These are phyloP conservation scores for Pleurotus tuber-regium DNA, from an alignment of 768 basidiomycete species.

Conservation along the genomic window DNA sequence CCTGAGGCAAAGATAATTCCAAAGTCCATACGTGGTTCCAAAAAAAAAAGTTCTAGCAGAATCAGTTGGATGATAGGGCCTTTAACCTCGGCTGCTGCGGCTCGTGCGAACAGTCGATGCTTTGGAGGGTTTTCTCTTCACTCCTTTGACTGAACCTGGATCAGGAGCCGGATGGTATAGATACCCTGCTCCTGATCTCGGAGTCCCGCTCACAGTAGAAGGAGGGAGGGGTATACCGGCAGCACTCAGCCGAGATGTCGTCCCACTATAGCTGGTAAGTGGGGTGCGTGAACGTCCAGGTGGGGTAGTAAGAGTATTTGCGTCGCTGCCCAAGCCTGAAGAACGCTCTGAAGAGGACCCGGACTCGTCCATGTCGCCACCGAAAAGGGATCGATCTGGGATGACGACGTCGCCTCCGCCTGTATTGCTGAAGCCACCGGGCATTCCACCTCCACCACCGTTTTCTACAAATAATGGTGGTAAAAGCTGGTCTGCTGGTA, in stretches of 20 bases:
- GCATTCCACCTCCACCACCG: background rate
- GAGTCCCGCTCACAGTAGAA: conserved; percentile 9
- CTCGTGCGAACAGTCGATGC: conserved; percentile 3
- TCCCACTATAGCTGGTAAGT: conserved; percentile 6
- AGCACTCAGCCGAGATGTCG: background rate
- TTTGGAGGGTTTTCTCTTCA: conserved; percentile 1
- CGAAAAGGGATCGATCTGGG: conserved; percentile 9
- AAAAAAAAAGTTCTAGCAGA: too few relatives aligned
- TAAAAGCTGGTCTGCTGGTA: background rate
- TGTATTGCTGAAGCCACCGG: background rate
- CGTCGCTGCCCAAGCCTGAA: conserved; percentile 1
- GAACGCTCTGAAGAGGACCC: background rate
- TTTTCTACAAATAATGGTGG: background rate
- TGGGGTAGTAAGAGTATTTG: conserved; percentile 6
- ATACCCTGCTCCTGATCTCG: conserved; percentile 1
- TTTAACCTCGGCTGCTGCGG: conserved; percentile 2
- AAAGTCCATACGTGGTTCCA: background rate
- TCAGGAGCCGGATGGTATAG: background rate
- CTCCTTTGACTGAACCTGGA: background rate
- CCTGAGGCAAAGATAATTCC: background rate
- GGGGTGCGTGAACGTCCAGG: conserved; percentile 4
- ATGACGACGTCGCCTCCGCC: conserved; percentile 6
- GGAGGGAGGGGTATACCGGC: conserved; percentile 8
- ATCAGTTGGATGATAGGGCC: background rate
- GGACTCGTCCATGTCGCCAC: conserved; percentile 8